phyloP scores from a whole-genome alignment of 306 rosid species.

The Pyrus communis region DNA sequence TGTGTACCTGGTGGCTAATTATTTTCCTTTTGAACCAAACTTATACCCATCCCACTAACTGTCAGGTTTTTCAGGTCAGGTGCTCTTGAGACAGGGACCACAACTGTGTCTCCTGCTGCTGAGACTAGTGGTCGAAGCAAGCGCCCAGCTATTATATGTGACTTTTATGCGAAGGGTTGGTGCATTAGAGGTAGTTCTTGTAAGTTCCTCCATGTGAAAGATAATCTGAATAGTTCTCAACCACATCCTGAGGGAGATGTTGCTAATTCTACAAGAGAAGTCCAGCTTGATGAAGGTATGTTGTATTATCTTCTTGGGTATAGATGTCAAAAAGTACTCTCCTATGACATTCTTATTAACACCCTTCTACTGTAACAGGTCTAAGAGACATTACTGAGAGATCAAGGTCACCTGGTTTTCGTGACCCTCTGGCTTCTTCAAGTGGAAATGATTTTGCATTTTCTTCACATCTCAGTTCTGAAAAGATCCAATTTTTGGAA shows the following conservation, averaged over 20 bases:
- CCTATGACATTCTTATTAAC: conserved; percentile 23
- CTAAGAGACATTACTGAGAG: conserved; percentile 26
- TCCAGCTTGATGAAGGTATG: conserved; percentile 67
- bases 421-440: conserved; percentile 32
- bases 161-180: conserved; percentile 87
- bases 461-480: conserved; percentile 34
- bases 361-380: conserved; percentile 47
- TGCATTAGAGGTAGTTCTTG: conserved; percentile 84
- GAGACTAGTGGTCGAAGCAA: conserved; percentile 47
- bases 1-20: conserved; percentile 16
- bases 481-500: conserved; percentile 29
- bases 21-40: conserved; percentile 12
- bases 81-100: conserved; percentile 35
- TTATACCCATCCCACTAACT: conserved; percentile 31
- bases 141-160: conserved; percentile 48
- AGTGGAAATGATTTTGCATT: conserved; percentile 18
- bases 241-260: conserved; percentile 43
- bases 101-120: conserved; percentile 42
- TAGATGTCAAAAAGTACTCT: conserved; percentile 25
- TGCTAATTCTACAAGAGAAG: conserved; percentile 39
- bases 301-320: conserved; percentile 20
- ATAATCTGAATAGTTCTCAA: conserved; percentile 19
- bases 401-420: conserved; percentile 41
- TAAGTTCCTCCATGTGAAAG: conserved; percentile 75
- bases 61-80: conserved; percentile 40